Evolutionary conservation across 805 yeast genomes (phyloP), one percentile per base, ranked within the genome.

Genomic region (Spathaspora hagerdaliae): DNA sequence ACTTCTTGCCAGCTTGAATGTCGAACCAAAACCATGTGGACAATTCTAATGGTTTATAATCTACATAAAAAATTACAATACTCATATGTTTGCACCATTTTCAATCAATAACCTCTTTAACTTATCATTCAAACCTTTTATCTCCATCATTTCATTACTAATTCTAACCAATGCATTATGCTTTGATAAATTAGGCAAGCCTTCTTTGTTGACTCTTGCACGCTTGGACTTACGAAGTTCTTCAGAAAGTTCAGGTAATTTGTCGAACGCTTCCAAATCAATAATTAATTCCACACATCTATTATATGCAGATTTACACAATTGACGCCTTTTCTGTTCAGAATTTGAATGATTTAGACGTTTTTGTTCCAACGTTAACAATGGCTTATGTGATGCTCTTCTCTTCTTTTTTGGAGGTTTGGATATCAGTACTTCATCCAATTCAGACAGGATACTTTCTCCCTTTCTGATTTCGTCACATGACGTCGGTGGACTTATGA

Each of bases 231-330:
- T 64, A 43, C 64, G 61, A 45, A 51, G 56, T 10, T 51, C 39
- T 39, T 54, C 49, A 19, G 61, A 63, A 8, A 53, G 39, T 31
- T 59, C 63, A 36, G 64, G 59, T 37, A 60, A 61, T 38, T 63
- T 61, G 47, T 58, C 58, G 50, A 61, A 71, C 19, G 68, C 73
- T 26, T 70, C 73, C 37, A 69, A 63, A 43, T 71, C 61, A 19
- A 71, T 67, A 31, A 71, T 65, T 41, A 69, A 57, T 24, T 67
- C 56, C 42, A 71, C 58, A 51, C 76, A 71, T 38, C 76, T 50
- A 47, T 71, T 73, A 52, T 71, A 71, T 7, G 75, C 76, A 48
- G 67, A 59, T 52, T 70, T 70, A 54, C 76, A 71, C 50, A 70
- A 57, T 56, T 69, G 68, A 34, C 76, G 59, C 52, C 76, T 60